phyloP scores from a whole-genome alignment of 768 basidiomycete genomes.

The Postia placenta region DNA sequence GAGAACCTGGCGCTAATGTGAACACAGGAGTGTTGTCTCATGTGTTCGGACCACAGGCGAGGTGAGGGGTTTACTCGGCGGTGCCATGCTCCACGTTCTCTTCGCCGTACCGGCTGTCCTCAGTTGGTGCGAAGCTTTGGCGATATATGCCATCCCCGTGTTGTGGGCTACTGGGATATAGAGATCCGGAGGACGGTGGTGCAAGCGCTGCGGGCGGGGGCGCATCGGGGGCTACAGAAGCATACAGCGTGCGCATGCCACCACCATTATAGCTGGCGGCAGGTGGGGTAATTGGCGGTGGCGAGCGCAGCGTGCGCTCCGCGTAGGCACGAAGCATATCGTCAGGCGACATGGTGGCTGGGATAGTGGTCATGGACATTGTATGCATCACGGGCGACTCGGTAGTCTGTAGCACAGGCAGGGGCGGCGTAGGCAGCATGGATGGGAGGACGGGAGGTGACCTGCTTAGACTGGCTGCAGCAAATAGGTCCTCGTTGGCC shows the following conservation, averaged over 20 bases:
- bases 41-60: too few species aligned
- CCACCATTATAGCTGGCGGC: constrained; percentile 20
- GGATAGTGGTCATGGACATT: constrained; percentile 38
- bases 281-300: constrained; percentile 24
- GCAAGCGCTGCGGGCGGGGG: neutral
- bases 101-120: neutral
- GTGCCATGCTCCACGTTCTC: constrained; percentile 1
- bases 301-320: constrained; percentile 32
- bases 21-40: neutral
- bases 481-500: constrained; percentile 41
- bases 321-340: constrained; percentile 76
- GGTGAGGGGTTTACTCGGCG: neutral
- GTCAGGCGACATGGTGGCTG: constrained; percentile 54
- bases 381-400: constrained; percentile 29
- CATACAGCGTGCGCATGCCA: constrained; percentile 29
- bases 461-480: constrained; percentile 18
- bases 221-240: constrained; percentile 1
- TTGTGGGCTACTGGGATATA: neutral
- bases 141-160: neutral
- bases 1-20: neutral
- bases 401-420: constrained; percentile 22
- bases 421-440: constrained; percentile 28
- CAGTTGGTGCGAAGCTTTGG: neutral
- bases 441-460: constrained; percentile 21
- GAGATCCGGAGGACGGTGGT: neutral